Conservation (phyloP, 1,284 basidiomycete species). For the Porodaedalea pini region DNA sequence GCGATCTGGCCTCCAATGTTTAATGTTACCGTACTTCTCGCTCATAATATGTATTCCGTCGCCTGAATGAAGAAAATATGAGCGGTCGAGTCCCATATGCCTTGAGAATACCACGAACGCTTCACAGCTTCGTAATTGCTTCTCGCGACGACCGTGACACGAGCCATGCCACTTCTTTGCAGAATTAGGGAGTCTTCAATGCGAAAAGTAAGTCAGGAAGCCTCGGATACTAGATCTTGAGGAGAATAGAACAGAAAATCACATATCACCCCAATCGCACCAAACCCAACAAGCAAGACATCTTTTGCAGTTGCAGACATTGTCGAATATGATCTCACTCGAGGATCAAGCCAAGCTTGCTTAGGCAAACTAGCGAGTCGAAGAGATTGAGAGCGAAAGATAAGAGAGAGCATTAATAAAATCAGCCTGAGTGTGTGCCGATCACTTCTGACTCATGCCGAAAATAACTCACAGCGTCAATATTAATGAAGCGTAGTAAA, state of each 20-base stretch:
- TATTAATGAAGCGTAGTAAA: too few relatives aligned
- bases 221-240: neutral
- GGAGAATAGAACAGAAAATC: conserved; percentile 22
- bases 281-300: conserved; percentile 54
- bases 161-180: conserved; percentile 54
- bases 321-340: neutral
- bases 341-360: neutral
- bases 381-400: neutral
- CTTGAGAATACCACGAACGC: conserved; percentile 34
- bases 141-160: conserved; percentile 73
- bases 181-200: conserved; percentile 60
- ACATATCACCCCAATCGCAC: conserved; percentile 59
- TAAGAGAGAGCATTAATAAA: too few relatives aligned
- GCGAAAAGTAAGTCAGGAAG: neutral
- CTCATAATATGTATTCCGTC: conserved; percentile 57
- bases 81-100: neutral
- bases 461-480: too few relatives aligned
- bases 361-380: too few relatives aligned
- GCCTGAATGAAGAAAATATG: conserved; percentile 31
- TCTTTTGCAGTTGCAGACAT: conserved; percentile 34
- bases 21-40: conserved; percentile 54
- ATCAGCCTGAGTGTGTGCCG: too few relatives aligned
- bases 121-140: conserved; percentile 64
- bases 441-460: too few relatives aligned
- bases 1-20: conserved; percentile 60